Base-by-base conservation (phyloP, 2,329 filamentous ascomycete species). In the Phyllosticta ampelicida region DNA sequence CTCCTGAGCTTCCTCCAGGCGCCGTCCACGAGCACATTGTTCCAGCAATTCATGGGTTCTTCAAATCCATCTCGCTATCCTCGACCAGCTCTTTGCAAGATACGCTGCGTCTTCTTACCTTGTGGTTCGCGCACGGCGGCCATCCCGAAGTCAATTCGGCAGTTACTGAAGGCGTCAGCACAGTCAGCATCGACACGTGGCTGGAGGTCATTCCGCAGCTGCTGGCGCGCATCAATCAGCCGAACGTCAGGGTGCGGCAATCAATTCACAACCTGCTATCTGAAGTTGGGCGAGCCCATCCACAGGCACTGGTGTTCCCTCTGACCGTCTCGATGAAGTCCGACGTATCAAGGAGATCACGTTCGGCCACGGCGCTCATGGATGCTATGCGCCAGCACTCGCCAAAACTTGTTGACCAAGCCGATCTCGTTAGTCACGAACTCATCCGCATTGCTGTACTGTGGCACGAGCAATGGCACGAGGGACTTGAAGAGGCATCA, bases 391-490 rank as follows among this genome's bases (percentile, higher is more conserved):
- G 91, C 48, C 87, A 92, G 64, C 95, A 99, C 70, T 97, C 91
- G 68, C 86, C 90, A 19, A 87, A 84, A 65, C 81, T 99, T 36
- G 94, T 99, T 9, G 89, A 96, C 63, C 94, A 99, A 73, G 94
- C 94, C 36, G 92, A 96, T 69, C 80, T 91, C 52, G 91, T 99
- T 64, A 97, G 92, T 70, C 88, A 94, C 67, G 95, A 99, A 71
- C 83, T 99, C 58, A 97, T 99, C 68, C 86, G 94, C 55, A 95
- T 99, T 60, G 94, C 94, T 16, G 92, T 99, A 1, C 74, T 99
- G 21, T 99, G 95, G 95, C 94, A 99, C 68, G 94, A 99, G 68
- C 87, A 95, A 63, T 99, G 94, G 94, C 94, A 99, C 64, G 95
- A 99, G 73, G 95, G 89, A 26, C 79, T 99, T 16, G 94, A 99